Base-by-base conservation (phyloP, 2,329 filamentous ascomycete genomes). In the Cryphonectria parasitica region DNA sequence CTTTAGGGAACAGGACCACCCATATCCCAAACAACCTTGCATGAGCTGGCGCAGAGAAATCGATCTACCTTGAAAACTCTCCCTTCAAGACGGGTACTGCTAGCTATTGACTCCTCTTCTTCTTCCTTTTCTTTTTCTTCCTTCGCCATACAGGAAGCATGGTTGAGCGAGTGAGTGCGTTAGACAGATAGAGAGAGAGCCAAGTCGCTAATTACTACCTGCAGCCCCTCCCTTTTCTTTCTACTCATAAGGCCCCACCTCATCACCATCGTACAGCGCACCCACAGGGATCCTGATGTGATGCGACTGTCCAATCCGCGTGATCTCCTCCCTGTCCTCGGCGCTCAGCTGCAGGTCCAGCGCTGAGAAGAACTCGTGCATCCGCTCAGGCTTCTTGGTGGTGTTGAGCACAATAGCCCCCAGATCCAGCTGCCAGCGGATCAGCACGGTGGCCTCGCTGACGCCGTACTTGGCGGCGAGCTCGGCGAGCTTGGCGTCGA, bases 241-340 rank as follows among this genome's bases (percentile, higher is more conserved):
- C 7, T 22, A 49, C 43, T 41, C 64, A 54, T 61, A 69, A 22
- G 68, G 52, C n/a, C n/a, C 62, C 22, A 49, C 25, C 41, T 69
- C 68, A 25, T 64, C 63, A 8, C 39, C 68, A 28, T 69, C 68
- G 17, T 58, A 69, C 10, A 49, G 8, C 17, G 10, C 52, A 2
- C 62, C 62, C 41, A 66, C 19, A 8, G 68, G 68, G n/a, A 66
- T 69, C 52, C 68, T 69, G 4, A 66, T 41, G 15, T 69, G 62
- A 8, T 22, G 56, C n/a, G 39, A 17, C 62, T 69, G 67, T 2
- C 67, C 67, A 10, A 60, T 28, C 31, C 10, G 41, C 31, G 67
- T 69, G n/a, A 81, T 78, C 67, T 74, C 75, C 69, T 78, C 71
- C 17, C 80, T 67, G 64, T 80, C 79, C 66, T 77, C 77, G 4